Conservation (phyloP, 1,284 basidiomycete genomes). For the Cutaneotrichosporon arboriforme region DNA sequence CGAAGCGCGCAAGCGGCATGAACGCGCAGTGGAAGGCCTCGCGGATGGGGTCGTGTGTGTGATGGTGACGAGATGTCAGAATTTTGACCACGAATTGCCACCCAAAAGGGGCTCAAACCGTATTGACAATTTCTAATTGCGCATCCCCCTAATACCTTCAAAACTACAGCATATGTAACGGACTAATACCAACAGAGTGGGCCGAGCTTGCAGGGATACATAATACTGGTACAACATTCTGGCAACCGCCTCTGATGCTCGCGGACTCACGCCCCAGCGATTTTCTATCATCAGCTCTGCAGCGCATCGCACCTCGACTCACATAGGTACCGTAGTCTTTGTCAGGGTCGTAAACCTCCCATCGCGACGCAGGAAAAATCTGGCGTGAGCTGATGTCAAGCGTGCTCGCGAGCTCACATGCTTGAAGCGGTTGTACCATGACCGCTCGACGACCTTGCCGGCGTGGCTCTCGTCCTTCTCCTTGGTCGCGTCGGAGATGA, state of each 20-base stretch:
- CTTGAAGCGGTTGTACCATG: conserved; percentile 93
- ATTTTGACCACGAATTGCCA: background rate
- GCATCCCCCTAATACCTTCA: no score
- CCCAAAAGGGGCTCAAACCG: no score
- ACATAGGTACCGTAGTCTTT: conserved; percentile 80
- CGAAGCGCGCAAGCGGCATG: conserved; percentile 8
- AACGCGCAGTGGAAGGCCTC: background rate
- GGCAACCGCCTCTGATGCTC: no score
- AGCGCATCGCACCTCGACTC: background rate
- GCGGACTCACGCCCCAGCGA: conserved; percentile 4
- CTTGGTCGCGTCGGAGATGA: conserved; percentile 88
- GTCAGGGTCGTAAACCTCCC: conserved; percentile 93
- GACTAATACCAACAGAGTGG: no score
- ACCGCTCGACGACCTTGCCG: conserved; percentile 94
- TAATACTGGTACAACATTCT: no score
- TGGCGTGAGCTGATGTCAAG: conserved; percentile 38
- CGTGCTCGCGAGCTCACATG: conserved; percentile 46
- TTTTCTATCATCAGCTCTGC: conserved; percentile 8
- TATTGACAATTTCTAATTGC: no score
- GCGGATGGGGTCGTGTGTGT: no score
- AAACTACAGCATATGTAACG: no score
- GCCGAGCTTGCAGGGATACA: no score
- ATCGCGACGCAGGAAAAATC: conserved; percentile 91
- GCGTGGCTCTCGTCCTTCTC: conserved; percentile 99
- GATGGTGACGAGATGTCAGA: background rate